Conservation (phyloP, 352 stramenopile genomes). For the Globisporangium abappressorium region DNA sequence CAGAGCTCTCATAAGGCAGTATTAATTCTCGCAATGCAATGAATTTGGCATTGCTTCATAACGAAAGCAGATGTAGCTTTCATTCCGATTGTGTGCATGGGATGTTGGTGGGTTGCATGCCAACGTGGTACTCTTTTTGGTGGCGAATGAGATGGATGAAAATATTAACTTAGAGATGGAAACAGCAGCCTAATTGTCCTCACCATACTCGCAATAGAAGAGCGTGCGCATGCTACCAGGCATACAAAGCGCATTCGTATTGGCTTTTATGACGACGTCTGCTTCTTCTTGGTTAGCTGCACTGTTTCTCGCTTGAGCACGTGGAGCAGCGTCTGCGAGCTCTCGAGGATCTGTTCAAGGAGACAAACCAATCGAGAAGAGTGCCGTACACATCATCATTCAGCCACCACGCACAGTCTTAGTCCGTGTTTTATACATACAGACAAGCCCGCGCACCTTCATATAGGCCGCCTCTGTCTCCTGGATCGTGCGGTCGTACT, state of each 20-base stretch:
- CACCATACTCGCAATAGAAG: neutral
- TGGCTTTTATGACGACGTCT: conserved; percentile 66
- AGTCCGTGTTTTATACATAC: neutral
- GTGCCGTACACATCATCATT: neutral
- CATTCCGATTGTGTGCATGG: neutral
- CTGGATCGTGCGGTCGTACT: conserved; percentile 94
- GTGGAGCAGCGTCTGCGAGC: conserved; percentile 92
- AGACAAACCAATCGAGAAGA: no score
- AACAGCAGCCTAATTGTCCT: conserved; percentile 1
- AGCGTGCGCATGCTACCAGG: neutral
- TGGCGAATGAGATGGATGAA: neutral
- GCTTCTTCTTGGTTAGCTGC: conserved; percentile 95
- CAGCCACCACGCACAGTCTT: neutral
- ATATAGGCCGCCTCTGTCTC: conserved; percentile 94
- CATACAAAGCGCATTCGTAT: neutral
- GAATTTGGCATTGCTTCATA: neutral
- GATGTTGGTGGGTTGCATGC: neutral
- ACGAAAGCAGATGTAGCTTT: neutral
- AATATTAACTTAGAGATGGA: conserved; percentile 11
- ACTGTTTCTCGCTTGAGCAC: conserved; percentile 93
- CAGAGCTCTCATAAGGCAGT: neutral
- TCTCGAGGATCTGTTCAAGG: conserved; percentile 83
- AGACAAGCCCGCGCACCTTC: conserved; percentile 48
- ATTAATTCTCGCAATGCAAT: neutral
- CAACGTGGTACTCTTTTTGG: neutral